Evolutionary conservation across 495 filamentous ascomycete species (phyloP).

Genomic region (Tuber brumale): DNA sequence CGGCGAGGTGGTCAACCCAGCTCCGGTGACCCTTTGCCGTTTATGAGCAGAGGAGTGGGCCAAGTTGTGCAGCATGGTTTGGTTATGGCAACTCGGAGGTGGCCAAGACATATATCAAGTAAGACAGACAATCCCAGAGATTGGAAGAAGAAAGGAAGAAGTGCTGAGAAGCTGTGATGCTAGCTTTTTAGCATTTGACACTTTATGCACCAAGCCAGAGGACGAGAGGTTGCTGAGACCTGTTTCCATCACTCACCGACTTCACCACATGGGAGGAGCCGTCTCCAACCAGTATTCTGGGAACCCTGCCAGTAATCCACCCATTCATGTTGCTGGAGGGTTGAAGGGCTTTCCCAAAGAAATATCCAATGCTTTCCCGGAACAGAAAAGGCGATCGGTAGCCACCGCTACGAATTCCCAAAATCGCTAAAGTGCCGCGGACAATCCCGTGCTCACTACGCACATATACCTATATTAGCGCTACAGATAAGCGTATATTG

Average conservation of each 20-base stretch:
- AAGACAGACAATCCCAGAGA: background rate
- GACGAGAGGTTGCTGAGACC: background rate
- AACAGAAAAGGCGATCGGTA: background rate
- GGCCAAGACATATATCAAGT: slow-evolving; percentile 1
- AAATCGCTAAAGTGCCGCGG: background rate
- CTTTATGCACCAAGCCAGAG: background rate
- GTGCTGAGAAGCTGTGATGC: background rate
- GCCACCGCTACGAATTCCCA: background rate
- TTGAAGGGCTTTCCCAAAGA: background rate
- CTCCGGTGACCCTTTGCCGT: no score
- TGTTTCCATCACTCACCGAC: slow-evolving; percentile 5
- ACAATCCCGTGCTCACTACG: background rate
- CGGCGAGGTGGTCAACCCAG: no score
- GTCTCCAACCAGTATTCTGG: no score
- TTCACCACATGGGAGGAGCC: no score
- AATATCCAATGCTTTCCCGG: background rate
- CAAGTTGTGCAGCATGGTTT: background rate
- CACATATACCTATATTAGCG: background rate
- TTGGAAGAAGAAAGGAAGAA: background rate
- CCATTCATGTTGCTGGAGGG: no score
- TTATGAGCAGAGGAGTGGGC: no score
- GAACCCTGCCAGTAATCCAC: no score
- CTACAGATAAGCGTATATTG: background rate
- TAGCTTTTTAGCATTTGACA: slow-evolving; percentile 6
- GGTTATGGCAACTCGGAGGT: background rate